Evolutionary conservation across 75 land plant genomes (phyloP).

Genomic region (Gnetum montanum): DNA sequence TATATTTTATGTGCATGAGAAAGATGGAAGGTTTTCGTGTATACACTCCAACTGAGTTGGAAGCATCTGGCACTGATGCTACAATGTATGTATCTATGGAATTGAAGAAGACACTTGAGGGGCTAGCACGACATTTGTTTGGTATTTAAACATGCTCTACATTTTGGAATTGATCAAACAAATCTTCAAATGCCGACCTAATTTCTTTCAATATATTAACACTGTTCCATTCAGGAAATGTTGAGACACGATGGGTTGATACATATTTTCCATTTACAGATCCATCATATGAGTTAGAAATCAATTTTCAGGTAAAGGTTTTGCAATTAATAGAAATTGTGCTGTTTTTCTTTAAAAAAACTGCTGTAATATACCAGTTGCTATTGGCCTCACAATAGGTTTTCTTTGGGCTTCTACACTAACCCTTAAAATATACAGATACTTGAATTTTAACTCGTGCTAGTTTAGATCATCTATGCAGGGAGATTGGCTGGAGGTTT

Average conservation of each 20-base stretch:
- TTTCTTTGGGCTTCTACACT: too few species aligned
- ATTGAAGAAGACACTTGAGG: constrained; percentile 61
- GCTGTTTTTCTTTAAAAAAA: too few species aligned
- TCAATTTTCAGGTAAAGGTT: constrained; percentile 63
- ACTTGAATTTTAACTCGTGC: constrained; percentile 3
- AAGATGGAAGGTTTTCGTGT: constrained; percentile 98
- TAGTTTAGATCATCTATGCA: constrained; percentile 19
- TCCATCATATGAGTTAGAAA: constrained; percentile 93
- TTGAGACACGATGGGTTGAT: constrained; percentile 95
- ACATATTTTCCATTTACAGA: constrained; percentile 94
- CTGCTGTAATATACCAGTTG: too few species aligned
- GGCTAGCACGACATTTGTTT: constrained; percentile 72
- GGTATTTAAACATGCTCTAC: constrained; percentile 33
- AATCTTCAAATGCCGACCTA: not conserved
- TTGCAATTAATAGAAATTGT: not conserved
- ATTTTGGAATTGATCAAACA: not conserved
- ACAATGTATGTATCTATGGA: constrained; percentile 74
- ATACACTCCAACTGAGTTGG: constrained; percentile 69
- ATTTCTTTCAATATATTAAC: not conserved
- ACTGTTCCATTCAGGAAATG: constrained; percentile 71
- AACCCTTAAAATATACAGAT: too few species aligned
- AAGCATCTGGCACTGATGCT: constrained; percentile 63
- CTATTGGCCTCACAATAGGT: too few species aligned
- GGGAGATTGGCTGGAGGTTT: constrained; percentile 95
- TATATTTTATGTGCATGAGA: too few species aligned